These are phyloP conservation scores for Fraxinus platypoda DNA, from an alignment of 305 asterid genomes.

Conservation along the genomic window DNA sequence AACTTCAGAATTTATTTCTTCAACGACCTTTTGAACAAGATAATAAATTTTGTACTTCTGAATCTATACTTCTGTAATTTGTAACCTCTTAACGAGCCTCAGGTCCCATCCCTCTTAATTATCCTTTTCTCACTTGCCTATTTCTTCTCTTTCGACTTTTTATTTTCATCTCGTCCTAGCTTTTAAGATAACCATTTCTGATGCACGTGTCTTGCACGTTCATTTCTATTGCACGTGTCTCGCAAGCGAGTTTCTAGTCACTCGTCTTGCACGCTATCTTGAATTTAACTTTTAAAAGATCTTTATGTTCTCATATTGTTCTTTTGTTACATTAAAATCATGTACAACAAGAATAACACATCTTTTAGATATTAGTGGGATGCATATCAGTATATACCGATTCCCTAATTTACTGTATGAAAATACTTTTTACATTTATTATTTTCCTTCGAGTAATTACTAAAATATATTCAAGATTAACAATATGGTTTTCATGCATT, in stretches of 20 bases:
- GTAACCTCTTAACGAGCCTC: constrained; percentile 8
- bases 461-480: not conserved
- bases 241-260: not conserved
- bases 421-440: not conserved
- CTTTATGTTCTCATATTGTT: not conserved
- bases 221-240: not conserved
- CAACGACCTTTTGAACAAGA: constrained; percentile 28
- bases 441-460: constrained; percentile 1
- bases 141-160: not conserved
- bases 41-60: constrained; percentile 20
- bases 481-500: not conserved
- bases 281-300: not conserved
- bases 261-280: not conserved
- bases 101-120: constrained; percentile 25
- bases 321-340: not conserved
- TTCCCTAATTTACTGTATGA: not conserved
- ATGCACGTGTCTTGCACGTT: not conserved
- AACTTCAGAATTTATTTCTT: constrained; percentile 36
- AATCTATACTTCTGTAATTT: constrained; percentile 2
- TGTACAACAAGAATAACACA: not conserved
- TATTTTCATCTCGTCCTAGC: not conserved
- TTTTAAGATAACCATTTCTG: not conserved
- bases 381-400: not conserved
- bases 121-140: not conserved
- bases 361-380: not conserved